Percentiles rank a stretch among this genome's conserved stretches.
phyloP scores from a whole-genome alignment of 2,329 filamentous ascomycete genomes.

The Fusarium sp. region DNA sequence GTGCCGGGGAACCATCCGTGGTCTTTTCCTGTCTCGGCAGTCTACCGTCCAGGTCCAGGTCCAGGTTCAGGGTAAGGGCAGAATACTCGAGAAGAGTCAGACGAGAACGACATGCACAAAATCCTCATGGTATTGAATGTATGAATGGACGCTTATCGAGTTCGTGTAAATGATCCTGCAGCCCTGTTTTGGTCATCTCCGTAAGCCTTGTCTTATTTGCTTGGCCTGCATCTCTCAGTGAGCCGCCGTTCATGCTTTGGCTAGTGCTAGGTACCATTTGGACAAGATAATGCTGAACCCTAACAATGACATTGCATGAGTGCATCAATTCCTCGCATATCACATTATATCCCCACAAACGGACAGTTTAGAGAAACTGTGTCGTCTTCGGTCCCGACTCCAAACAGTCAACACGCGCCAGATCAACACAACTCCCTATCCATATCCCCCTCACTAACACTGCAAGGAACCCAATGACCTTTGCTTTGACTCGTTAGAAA shows the following conservation, averaged over 20 bases:
- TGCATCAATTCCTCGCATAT: background rate
- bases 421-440: background rate
- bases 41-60: background rate
- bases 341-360: background rate
- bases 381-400: background rate
- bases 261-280: background rate
- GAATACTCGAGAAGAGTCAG: background rate
- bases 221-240: background rate
- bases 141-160: background rate
- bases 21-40: constrained; percentile 22
- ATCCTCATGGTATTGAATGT: background rate
- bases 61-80: constrained; percentile 22
- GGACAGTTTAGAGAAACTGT: background rate
- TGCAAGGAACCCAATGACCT: background rate
- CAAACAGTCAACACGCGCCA: background rate
- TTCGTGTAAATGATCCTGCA: constrained; percentile 11
- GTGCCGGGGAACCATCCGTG: constrained; percentile 36
- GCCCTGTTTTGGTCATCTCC: constrained; percentile 6
- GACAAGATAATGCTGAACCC: background rate
- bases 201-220: constrained; percentile 5
- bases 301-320: background rate
- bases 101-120: background rate
- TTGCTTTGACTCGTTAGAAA: constrained; percentile 4
- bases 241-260: background rate
- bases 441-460: background rate